Base-by-base conservation (phyloP, 345 rosid genomes). In the Gossypium ekmanianum region DNA sequence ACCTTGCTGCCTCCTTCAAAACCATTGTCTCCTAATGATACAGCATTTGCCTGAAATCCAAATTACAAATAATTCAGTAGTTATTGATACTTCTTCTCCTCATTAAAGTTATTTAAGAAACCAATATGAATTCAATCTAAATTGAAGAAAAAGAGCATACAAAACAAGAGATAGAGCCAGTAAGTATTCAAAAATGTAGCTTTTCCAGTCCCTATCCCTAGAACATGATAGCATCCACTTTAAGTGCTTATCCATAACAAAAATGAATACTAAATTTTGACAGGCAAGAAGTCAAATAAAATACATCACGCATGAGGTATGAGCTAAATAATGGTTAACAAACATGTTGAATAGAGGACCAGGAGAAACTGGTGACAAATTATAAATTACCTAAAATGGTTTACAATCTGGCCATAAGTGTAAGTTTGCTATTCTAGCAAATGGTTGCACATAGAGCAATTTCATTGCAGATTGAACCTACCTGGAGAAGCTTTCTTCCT, bases 401-500 rank as follows among this genome's bases (percentile, higher is more conserved):
- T 34, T 71, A 9, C 56, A 22, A 71, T 11, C 16, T 29, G 47
- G 74, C 17, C 13, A 29, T 34, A 4, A 13, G 20, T 52, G 11
- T 54, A 71, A 54, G 26, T 29, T 4, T 50, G 73, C 14, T 70
- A 22, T 17, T 54, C 41, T 20, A 71, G 27, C 50, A 55, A 34
- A n/a, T 18, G 34, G 7, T 11, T 27, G 54, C 59, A 51, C 13
- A 29, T 34, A 71, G 16, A 65, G 68, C 56, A 79, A 78, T 43
- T 41, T 11, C 66, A 59, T 45, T 59, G 71, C 69, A 76, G 24
- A 61, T 56, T 77, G 68, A 59, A 27, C 59, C 63, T 84, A 90
- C 97, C 94, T 87, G 89, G 85, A 89, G 81, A 81, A 91, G 87
- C 79, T 89, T 87, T 81, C 94, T 84, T 65, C 88, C 87, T 57